Evolutionary conservation across 108 stramenopile genomes (phyloP).

Genomic region (Chaetoceros tenuissimus): DNA sequence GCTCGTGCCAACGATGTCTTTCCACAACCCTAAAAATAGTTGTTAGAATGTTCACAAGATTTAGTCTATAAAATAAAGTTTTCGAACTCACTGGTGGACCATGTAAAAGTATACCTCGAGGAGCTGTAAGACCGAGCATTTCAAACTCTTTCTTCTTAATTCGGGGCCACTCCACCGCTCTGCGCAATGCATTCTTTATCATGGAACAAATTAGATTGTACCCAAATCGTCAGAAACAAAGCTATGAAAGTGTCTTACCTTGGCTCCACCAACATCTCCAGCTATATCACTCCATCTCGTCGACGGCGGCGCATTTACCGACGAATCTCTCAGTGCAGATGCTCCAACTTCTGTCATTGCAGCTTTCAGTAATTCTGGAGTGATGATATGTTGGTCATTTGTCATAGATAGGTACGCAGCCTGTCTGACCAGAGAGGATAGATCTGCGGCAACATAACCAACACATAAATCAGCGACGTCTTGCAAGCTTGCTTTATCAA

Average conservation of each 20-base stretch:
- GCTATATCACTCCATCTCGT: conserved; percentile 77
- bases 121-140: conserved; percentile 47
- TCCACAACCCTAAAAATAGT: neutral
- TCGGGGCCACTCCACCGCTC: conserved; percentile 81
- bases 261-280: conserved; percentile 77
- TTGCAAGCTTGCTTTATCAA: conserved; percentile 18
- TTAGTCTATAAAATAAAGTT: no score
- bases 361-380: conserved; percentile 8
- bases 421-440: conserved; percentile 54
- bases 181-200: conserved; percentile 36
- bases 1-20: conserved; percentile 96
- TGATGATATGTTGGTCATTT: neutral
- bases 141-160: conserved; percentile 36
- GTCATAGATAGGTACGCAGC: conserved; percentile 30
- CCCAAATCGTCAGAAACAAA: no score
- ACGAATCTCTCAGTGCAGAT: conserved; percentile 64
- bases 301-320: conserved; percentile 50
- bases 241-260: conserved; percentile 24
- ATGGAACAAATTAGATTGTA: neutral
- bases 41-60: no score
- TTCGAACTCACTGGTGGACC: conserved; percentile 95
- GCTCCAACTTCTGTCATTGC: conserved; percentile 36
- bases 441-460: conserved; percentile 76
- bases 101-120: conserved; percentile 84
- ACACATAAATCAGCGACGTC: conserved; percentile 64